phyloP scores from a whole-genome alignment of 768 basidiomycete species.

The Mycena maculata region DNA sequence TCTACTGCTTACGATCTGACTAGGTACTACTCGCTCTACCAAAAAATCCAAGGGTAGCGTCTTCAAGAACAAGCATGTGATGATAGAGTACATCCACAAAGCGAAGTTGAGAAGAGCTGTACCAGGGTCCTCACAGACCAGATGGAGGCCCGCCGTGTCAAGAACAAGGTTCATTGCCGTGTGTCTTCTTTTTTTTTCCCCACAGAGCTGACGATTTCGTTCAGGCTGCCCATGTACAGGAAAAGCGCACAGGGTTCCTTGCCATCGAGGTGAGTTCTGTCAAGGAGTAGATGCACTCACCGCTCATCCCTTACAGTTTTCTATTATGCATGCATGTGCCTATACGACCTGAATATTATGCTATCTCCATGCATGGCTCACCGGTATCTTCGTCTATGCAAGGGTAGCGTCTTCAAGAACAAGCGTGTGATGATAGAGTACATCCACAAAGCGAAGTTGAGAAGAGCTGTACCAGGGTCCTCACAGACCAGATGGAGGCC shows the following conservation, averaged over 20 bases:
- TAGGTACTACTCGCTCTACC: constrained; percentile 98
- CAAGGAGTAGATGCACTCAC: constrained; percentile 50
- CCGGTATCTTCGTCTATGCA: too few species aligned
- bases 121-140: constrained; percentile 98
- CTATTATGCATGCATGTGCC: constrained; percentile 25
- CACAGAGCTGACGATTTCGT: constrained; percentile 6
- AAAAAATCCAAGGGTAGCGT: constrained; percentile 99
- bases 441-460: constrained; percentile 99
- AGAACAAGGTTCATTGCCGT: constrained; percentile 84
- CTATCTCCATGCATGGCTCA: constrained; percentile 20
- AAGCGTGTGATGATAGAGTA: constrained; percentile 99
- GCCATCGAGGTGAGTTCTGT: constrained; percentile 84
- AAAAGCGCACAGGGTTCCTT: constrained; percentile 90
- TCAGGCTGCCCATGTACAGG: constrained; percentile 86
- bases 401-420: constrained; percentile 99
- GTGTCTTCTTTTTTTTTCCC: constrained; percentile 11
- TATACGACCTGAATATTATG: constrained; percentile 14
- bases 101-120: constrained; percentile 98
- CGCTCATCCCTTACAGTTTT: constrained; percentile 8
- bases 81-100: constrained; percentile 99
- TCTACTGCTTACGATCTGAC: constrained; percentile 4
- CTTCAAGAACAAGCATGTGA: constrained; percentile 99
- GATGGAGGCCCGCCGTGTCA: constrained; percentile 98
- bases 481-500: constrained; percentile 99
- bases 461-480: constrained; percentile 97